phyloP scores from a whole-genome alignment of 495 filamentous ascomycete genomes.

The Sabuloglossum arenarium region DNA sequence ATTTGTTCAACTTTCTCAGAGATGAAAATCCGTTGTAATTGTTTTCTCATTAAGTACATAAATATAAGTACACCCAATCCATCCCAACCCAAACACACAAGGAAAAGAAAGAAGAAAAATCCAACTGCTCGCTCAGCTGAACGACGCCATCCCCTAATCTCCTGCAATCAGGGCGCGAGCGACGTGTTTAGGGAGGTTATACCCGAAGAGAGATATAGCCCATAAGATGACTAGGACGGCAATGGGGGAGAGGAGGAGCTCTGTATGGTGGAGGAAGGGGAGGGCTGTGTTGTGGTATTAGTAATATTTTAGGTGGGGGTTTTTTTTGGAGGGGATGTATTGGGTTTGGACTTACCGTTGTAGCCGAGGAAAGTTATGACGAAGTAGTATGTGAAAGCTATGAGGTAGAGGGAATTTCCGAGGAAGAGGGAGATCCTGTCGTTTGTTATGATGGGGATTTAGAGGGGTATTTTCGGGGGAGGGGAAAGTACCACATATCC shows the following conservation, averaged over 20 bases:
- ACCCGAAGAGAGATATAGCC: conserved; percentile 38
- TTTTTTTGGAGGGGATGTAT: background rate
- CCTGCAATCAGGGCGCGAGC: conserved; percentile 23
- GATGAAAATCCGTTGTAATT: too few relatives aligned
- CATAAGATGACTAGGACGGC: conserved; percentile 38
- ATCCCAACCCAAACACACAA: too few relatives aligned
- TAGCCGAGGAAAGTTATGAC: conserved; percentile 59
- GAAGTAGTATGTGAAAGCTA: conserved; percentile 48
- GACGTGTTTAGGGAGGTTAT: conserved; percentile 30
- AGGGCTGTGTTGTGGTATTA: conserved; percentile 23
- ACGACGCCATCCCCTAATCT: too few relatives aligned
- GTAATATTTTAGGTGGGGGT: background rate
- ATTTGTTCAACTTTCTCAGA: too few relatives aligned
- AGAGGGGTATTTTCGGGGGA: conserved; percentile 5
- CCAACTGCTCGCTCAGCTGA: too few relatives aligned
- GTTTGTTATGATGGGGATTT: conserved; percentile 17
- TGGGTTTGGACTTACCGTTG: conserved; percentile 25
- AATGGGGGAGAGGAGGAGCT: conserved; percentile 43
- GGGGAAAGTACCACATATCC: conserved; percentile 24
- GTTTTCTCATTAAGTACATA: too few relatives aligned
- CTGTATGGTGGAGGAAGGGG: conserved; percentile 53
- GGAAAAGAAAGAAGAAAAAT: too few relatives aligned
- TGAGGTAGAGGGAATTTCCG: conserved; percentile 48
- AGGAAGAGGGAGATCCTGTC: conserved; percentile 40
- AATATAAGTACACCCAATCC: too few relatives aligned